These are phyloP conservation scores for Chiua virens DNA, from an alignment of 768 basidiomycete species.

Conservation along the genomic window DNA sequence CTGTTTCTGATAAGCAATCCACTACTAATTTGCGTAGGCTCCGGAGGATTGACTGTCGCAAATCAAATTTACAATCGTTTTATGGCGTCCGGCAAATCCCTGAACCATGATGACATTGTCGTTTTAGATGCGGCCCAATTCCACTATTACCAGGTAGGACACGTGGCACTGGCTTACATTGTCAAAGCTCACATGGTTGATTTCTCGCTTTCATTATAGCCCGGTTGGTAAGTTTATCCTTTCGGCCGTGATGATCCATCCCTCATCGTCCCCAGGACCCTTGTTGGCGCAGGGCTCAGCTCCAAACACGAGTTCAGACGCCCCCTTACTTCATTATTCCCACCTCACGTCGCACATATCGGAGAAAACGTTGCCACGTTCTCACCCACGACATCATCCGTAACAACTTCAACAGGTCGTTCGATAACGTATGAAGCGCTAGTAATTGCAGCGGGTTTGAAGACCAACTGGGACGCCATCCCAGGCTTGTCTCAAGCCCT, in stretches of 20 bases:
- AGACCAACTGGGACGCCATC: slow-evolving; percentile 81
- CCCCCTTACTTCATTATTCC: slow-evolving; percentile 69
- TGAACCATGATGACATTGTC: slow-evolving; percentile 77
- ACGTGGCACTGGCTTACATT: too few species aligned
- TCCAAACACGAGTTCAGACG: slow-evolving; percentile 67
- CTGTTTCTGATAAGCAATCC: too few species aligned
- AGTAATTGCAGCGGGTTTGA: slow-evolving; percentile 86
- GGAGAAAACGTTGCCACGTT: slow-evolving; percentile 72
- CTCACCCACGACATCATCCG: slow-evolving; percentile 68
- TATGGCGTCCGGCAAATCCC: slow-evolving; percentile 60
- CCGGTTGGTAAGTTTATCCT: slow-evolving; percentile 75
- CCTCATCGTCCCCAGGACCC: slow-evolving; percentile 59
- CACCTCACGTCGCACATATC: slow-evolving; percentile 69
- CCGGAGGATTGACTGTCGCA: slow-evolving; percentile 79
- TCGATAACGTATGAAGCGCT: slow-evolving; percentile 79
- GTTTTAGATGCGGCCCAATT: slow-evolving; percentile 80
- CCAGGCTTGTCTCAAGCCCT: slow-evolving; percentile 74
- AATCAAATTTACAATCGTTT: slow-evolving; percentile 87
- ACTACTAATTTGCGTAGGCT: slow-evolving; percentile 49
- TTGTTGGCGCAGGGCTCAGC: slow-evolving; percentile 86
- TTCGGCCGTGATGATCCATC: neutral
- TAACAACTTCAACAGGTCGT: slow-evolving; percentile 71
- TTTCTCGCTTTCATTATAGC: slow-evolving; percentile 42
- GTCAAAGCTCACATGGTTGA: slow-evolving; percentile 1
- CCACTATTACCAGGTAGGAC: slow-evolving; percentile 82